Base-by-base conservation (phyloP, 2,329 filamentous ascomycete genomes). In the Diaporthe velutina region DNA sequence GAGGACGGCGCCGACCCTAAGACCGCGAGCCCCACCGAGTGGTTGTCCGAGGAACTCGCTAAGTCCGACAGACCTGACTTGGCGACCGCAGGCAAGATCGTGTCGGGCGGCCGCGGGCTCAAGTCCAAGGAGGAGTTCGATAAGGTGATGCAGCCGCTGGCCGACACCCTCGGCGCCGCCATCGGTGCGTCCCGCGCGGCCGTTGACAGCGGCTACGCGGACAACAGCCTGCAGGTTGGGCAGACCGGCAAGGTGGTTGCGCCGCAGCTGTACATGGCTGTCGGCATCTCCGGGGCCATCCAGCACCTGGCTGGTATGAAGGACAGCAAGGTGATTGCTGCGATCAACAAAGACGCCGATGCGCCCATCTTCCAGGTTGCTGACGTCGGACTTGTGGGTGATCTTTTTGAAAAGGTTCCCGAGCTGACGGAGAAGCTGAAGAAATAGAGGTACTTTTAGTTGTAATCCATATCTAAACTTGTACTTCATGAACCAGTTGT, bases 231-330 rank as follows among this genome's bases (percentile, higher is more conserved):
- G 79, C 97, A 99, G 86, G 96, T 99, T 78, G 97, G 97, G 60
- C 97, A 99, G 89, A 99, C 97, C 19, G 97, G 97, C 81, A 99
- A 99, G 90, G 98, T 98, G 77, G 96, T 99, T 72, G 97, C 97
- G 61, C 97, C 97, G 75, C 93, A 99, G 84, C 88, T 99, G 76
- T 99, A 99, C 83, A 90, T 99, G 79, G 97, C 95, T 71, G 96
- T 96, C 17, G 97, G 97, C 81, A 98, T 99, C 80, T 98, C 95
- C 12, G 97, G 97, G 71, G 97, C 97, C 30, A 99, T 99, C 79
- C 97, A 99, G 86, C 97, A 99, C 88, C 85, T 99, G 85, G 97
- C 97, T 42, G 97, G 97, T 82, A 99, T 99, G 97, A 99, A 99
- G 90, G 97, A 99, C 83, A 98, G 95, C 88, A 99, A 99, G 88